phyloP scores from a whole-genome alignment of 345 rosid genomes.

The Populus ilicifolia region DNA sequence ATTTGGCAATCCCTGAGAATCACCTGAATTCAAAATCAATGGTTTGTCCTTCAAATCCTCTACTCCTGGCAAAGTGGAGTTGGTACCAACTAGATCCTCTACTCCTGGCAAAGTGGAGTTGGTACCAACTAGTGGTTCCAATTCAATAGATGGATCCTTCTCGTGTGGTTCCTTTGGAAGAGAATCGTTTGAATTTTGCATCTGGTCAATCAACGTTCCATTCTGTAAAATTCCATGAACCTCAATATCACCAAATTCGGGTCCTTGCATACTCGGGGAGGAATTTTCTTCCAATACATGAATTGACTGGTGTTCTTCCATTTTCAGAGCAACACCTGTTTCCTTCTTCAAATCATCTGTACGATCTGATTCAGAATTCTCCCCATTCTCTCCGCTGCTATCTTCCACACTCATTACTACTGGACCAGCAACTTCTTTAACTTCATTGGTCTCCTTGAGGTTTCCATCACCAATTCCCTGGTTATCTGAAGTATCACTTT shows the following conservation, averaged over 20 bases:
- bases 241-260: slow-evolving; percentile 33
- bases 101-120: slow-evolving; percentile 22
- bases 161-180: slow-evolving; percentile 31
- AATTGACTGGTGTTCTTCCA: slow-evolving; percentile 39
- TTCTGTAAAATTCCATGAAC: slow-evolving; percentile 38
- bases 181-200: slow-evolving; percentile 42
- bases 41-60: slow-evolving; percentile 68
- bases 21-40: slow-evolving; percentile 38
- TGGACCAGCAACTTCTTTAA: slow-evolving; percentile 28
- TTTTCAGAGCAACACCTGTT: slow-evolving; percentile 28
- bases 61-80: slow-evolving; percentile 20
- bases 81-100: slow-evolving; percentile 41
- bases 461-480: slow-evolving; percentile 30
- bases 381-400: slow-evolving; percentile 31
- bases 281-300: slow-evolving; percentile 38
- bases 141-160: slow-evolving; percentile 29
- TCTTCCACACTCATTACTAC: slow-evolving; percentile 28
- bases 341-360: slow-evolving; percentile 25
- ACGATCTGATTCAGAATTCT: slow-evolving; percentile 24
- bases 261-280: slow-evolving; percentile 14
- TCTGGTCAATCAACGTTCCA: slow-evolving; percentile 28
- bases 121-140: slow-evolving; percentile 32
- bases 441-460: slow-evolving; percentile 35
- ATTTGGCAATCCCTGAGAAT: slow-evolving; percentile 45
- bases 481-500: slow-evolving; percentile 43